Conservation (phyloP, 768 basidiomycete genomes). For the Astraeus odoratus region DNA sequence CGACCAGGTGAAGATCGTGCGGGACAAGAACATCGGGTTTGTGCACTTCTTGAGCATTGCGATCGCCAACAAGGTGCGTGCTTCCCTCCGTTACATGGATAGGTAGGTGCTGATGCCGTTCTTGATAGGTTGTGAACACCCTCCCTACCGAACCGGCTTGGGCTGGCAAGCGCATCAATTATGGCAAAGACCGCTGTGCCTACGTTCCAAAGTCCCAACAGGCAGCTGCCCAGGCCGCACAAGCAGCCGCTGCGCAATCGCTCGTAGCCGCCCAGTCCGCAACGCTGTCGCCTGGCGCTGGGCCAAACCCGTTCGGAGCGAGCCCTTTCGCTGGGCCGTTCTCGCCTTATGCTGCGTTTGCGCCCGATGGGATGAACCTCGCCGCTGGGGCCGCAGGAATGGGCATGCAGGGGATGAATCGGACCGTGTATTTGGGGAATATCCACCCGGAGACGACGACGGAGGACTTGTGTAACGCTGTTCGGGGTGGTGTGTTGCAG, state of each 20-base stretch:
- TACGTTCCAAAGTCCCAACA: slow-evolving; percentile 96
- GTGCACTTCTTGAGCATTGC: slow-evolving; percentile 97
- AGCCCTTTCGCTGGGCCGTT: slow-evolving; percentile 31
- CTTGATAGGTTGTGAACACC: slow-evolving; percentile 77
- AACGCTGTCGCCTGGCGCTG: slow-evolving; percentile 27
- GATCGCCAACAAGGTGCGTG: slow-evolving; percentile 81
- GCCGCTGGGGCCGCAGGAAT: slow-evolving; percentile 12
- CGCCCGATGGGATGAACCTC: slow-evolving; percentile 33
- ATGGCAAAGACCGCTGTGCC: slow-evolving; percentile 97
- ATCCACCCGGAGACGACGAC: slow-evolving; percentile 93
- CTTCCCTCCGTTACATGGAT: slow-evolving; percentile 8
- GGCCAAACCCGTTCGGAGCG: slow-evolving; percentile 23
- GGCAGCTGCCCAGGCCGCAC: slow-evolving; percentile 79
- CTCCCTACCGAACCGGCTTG: slow-evolving; percentile 88
- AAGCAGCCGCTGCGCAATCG: slow-evolving; percentile 78
- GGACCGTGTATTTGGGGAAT: slow-evolving; percentile 94
- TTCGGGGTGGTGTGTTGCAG: slow-evolving; percentile 94
- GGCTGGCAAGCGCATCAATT: slow-evolving; percentile 96
- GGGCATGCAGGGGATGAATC: slow-evolving; percentile 59
- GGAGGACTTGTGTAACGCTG: slow-evolving; percentile 94
- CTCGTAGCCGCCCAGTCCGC: slow-evolving; percentile 48
- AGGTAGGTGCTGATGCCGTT: neutral
- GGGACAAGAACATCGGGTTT: slow-evolving; percentile 99
- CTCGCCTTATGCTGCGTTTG: slow-evolving; percentile 47
- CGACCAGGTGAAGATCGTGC: slow-evolving; percentile 98